Evolutionary conservation across 495 filamentous ascomycete genomes (phyloP).

Genomic region (Daldinia loculata): DNA sequence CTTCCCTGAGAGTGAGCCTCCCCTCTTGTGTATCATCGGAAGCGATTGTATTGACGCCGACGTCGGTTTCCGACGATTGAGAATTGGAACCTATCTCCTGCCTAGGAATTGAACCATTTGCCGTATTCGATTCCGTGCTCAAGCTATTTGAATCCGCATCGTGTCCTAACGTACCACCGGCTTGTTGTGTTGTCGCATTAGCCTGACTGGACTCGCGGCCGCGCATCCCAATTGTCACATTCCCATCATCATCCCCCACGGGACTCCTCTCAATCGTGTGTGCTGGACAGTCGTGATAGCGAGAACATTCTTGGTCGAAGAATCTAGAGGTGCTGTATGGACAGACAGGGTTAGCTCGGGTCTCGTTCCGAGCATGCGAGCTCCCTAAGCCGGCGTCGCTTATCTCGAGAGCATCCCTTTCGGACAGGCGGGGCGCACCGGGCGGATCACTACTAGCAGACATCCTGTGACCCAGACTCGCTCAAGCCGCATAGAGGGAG

Average conservation of each 20-base stretch:
- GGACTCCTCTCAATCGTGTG: conserved; percentile 46
- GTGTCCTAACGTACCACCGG: neutral
- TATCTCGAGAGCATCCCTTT: conserved; percentile 3
- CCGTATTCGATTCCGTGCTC: neutral
- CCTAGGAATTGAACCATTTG: neutral
- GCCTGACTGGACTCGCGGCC: neutral
- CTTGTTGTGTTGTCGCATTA: neutral
- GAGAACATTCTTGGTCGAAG: conserved; percentile 53
- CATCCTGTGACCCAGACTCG: conserved; percentile 25
- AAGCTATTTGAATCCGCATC: neutral
- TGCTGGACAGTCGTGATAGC: conserved; percentile 56
- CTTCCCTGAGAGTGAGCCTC: conserved; percentile 19
- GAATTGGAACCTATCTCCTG: conserved; percentile 3
- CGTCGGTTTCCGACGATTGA: neutral
- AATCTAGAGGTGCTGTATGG: conserved; percentile 47
- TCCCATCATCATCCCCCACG: neutral
- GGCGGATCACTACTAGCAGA: conserved; percentile 9
- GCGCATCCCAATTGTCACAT: neutral
- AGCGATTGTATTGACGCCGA: neutral
- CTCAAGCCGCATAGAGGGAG: conserved; percentile 19
- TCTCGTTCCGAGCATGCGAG: conserved; percentile 13
- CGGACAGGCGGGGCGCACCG: neutral
- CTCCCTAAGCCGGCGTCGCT: conserved; percentile 32
- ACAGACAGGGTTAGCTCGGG: conserved; percentile 33
- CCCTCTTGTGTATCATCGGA: conserved; percentile 7